Evolutionary conservation across 2,329 filamentous ascomycete species (phyloP), one percentile per base, ranked within the genome.

Genomic region (Ramularia endophylla): DNA sequence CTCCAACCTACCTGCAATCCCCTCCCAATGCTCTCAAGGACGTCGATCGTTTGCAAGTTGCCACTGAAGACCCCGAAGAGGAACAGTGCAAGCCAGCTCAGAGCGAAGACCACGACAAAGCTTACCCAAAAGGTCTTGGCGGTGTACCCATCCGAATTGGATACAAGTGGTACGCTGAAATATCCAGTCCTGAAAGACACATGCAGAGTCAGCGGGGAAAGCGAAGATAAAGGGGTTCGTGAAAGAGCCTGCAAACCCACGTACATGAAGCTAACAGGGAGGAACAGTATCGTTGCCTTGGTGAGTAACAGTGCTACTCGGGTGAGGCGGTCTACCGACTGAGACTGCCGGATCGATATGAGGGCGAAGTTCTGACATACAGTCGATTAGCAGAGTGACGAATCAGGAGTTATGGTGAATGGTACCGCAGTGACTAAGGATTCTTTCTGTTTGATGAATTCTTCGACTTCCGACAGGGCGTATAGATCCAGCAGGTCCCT

Each of bases 241-340:
- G n/a, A n/a, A n/a, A n/a, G n/a, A n/a, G n/a, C n/a, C n/a, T n/a
- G n/a, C n/a, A n/a, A n/a, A n/a, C n/a, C n/a, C n/a, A 25, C 22
- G 6, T 11, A 25, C 77, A 87, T 80, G 36, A 87, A 72, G 51
- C 75, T 82, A 46, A 87, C 81, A 0, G 84, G 84, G 41, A 87
- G 70, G 65, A 88, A 88, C 38, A 87, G 69, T 29, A 87, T 83
- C 9, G 80, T 85, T 5, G 83, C 77, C 59, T 88, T 87, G 34
- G 82, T 83, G 8, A 88, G 70, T 4, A 88, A 66, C 4, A 86
- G 78, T 3, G 83, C 85, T 48, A 83, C 80, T 43, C 83, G 71
- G 0, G 83, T 87, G 15, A 88, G 71, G 15, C 80, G 74, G 44
- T 85, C 83, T 8, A 86, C 83, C 3, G 79, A 77, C 49, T 80